A percentile compares a stretch with the other conserved stretches of the same genome.
phyloP scores from a whole-genome alignment of 805 yeast species.

The Lachancea sp. region DNA sequence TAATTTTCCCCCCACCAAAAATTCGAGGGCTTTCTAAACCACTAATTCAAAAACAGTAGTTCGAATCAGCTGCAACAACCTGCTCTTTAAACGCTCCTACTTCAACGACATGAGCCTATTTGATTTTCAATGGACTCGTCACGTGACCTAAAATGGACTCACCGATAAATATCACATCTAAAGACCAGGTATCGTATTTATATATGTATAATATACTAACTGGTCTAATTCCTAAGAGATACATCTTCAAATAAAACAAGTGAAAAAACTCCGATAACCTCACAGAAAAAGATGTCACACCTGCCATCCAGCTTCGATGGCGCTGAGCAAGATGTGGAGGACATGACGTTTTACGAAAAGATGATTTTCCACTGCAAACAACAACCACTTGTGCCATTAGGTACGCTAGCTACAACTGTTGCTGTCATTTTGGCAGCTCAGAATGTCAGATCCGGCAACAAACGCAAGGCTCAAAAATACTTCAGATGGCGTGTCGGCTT shows the following conservation, averaged over 20 bases:
- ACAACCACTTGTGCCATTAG: conserved; percentile 87
- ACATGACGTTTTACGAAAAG: conserved; percentile 47
- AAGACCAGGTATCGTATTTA: too few relatives aligned
- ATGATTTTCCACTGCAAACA: conserved; percentile 61
- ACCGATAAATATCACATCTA: too few relatives aligned
- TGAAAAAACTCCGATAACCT: not conserved
- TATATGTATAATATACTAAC: too few relatives aligned
- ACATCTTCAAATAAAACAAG: too few relatives aligned
- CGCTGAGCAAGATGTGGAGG: conserved; percentile 23
- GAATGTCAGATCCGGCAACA: conserved; percentile 67
- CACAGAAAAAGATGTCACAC: conserved; percentile 9
- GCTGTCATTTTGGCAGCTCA: conserved; percentile 77
- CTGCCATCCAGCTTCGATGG: conserved; percentile 34
- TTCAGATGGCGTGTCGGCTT: conserved; percentile 85
- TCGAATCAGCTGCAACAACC: too few relatives aligned
- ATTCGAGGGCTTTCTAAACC: too few relatives aligned
- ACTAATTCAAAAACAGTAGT: too few relatives aligned
- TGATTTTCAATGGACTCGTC: not conserved
- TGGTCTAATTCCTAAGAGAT: too few relatives aligned
- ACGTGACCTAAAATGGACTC: too few relatives aligned
- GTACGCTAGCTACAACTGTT: conserved; percentile 68
- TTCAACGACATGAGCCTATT: too few relatives aligned
- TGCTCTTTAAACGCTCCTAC: too few relatives aligned
- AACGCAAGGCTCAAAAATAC: conserved; percentile 72
- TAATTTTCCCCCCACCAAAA: too few relatives aligned